Conservation (phyloP, 73 alveolate species). For the Paramecium tetraurelia region DNA sequence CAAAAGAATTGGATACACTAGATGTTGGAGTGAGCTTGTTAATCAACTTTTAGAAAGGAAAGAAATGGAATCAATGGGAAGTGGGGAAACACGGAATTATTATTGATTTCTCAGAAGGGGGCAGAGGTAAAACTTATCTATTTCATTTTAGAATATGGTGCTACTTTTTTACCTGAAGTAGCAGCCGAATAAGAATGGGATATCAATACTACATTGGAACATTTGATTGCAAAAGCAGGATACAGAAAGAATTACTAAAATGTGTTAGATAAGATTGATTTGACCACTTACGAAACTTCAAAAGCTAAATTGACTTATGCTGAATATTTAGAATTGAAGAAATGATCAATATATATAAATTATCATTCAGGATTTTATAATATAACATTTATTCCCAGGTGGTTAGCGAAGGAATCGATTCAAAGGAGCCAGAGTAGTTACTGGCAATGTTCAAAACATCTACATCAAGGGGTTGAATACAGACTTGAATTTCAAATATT, state of each 20-base stretch:
- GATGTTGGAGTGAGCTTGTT: constrained; percentile 82
- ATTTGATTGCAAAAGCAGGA: constrained; percentile 85
- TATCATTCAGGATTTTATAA: background rate
- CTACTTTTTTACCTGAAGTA: constrained; percentile 96
- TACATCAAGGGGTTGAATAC: too few species aligned
- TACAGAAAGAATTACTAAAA: constrained; percentile 56
- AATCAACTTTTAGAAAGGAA: constrained; percentile 77
- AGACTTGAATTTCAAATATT: too few species aligned
- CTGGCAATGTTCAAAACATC: too few species aligned
- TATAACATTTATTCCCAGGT: background rate
- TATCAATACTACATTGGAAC: constrained; percentile 73
- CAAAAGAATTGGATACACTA: constrained; percentile 75
- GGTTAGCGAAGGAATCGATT: background rate
- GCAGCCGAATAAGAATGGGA: constrained; percentile 95
- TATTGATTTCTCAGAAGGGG: constrained; percentile 78
- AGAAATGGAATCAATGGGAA: constrained; percentile 90
- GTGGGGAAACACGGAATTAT: constrained; percentile 97
- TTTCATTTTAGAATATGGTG: constrained; percentile 41
- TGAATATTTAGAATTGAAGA: constrained; percentile 34
- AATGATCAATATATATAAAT: background rate
- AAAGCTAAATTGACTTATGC: constrained; percentile 35
- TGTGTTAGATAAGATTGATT: constrained; percentile 35
- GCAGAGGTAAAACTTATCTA: constrained; percentile 48
- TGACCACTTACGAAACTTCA: constrained; percentile 60
- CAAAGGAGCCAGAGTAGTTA: background rate